Conservation (phyloP, 148 eudicot genomes). For the Diospyros lotus region DNA sequence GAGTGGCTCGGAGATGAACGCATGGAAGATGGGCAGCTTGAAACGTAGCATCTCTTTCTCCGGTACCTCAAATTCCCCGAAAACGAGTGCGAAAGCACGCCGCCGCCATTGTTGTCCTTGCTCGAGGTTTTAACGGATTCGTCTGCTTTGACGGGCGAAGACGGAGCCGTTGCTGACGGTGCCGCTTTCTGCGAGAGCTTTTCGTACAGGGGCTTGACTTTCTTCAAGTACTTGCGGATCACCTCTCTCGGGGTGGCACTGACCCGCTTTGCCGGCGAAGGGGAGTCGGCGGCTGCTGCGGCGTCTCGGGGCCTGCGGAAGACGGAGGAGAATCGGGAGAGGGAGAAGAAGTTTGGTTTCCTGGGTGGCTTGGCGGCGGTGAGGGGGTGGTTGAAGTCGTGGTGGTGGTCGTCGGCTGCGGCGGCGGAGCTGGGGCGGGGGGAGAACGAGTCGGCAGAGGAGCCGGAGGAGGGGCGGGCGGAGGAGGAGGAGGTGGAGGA, state of each 20-base stretch:
- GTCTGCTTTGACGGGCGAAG: not conserved
- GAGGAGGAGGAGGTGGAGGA: conserved; percentile 55
- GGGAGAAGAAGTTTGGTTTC: conserved; percentile 46
- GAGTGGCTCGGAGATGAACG: conserved; percentile 85
- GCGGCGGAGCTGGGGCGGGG: conserved; percentile 69
- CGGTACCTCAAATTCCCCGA: conserved; percentile 62
- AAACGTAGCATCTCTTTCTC: conserved; percentile 33
- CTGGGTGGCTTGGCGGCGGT: not conserved
- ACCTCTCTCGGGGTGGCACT: conserved; percentile 66
- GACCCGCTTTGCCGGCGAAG: conserved; percentile 27
- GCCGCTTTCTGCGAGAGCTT: conserved; percentile 43
- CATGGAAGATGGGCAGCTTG: conserved; percentile 92
- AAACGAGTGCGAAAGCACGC: conserved; percentile 38
- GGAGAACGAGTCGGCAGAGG: conserved; percentile 49
- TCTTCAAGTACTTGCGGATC: conserved; percentile 68
- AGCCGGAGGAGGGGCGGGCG: conserved; percentile 44
- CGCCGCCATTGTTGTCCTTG: not conserved
- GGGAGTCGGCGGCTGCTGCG: conserved; percentile 3
- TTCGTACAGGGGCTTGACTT: conserved; percentile 75
- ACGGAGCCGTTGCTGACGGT: conserved; percentile 1
- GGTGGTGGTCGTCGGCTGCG: conserved; percentile 37
- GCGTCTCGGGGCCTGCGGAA: conserved; percentile 37
- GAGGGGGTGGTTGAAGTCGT: conserved; percentile 1
- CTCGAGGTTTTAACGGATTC: not conserved
- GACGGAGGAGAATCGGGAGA: conserved; percentile 65